Evolutionary conservation across 306 rosid species (phyloP), one percentile per base, ranked within the genome.

Genomic region (Phaseolus lunatus): DNA sequence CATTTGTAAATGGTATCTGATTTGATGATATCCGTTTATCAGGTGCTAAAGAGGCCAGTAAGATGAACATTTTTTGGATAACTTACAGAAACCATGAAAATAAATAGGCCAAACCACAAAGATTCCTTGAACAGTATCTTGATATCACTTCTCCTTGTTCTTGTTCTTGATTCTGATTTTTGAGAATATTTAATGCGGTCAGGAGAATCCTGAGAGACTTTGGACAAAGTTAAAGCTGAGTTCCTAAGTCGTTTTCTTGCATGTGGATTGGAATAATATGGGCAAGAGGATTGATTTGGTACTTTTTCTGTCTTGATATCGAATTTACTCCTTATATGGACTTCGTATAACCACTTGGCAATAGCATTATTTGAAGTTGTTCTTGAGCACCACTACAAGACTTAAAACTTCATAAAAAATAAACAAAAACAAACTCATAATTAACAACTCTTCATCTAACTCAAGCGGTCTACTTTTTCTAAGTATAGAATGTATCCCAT

Each of bases 111-210:
- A 56, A 72, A 44, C n/a, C 12, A 48, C 16, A 68, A 72, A 35
- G 73, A 74, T 83, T 85, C 85, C 87, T 85, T 82, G 85, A 84
- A 85, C 74, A 87, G 83, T 86, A 84, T 84, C 87, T 87, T 72
- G 85, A 82, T 37, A 69, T 84, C 83, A 82, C 86, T 78, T 87
- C 75, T 75, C 68, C 45, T 83, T 79, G 67, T 72, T 76, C 86
- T 76, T 86, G 89, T 86, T 78, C 73, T 77, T 78, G 89, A 90
- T 90, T 86, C 88, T 84, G 90, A 90, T 88, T 71, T 85, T 81
- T 45, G 44, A 80, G 92, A 85, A 90, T 85, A 90, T 88, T 73
- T 85, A 86, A 85, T 85, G 85, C 86, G 76, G 87, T 80, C 81
- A 69, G 78, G 80, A 73, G 91, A 87, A 85, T 89, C 90, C 19